Evolutionary conservation across 1,284 basidiomycete genomes (phyloP), one percentile per base, ranked within the genome.

Genomic region (Trichosporon inkin): DNA sequence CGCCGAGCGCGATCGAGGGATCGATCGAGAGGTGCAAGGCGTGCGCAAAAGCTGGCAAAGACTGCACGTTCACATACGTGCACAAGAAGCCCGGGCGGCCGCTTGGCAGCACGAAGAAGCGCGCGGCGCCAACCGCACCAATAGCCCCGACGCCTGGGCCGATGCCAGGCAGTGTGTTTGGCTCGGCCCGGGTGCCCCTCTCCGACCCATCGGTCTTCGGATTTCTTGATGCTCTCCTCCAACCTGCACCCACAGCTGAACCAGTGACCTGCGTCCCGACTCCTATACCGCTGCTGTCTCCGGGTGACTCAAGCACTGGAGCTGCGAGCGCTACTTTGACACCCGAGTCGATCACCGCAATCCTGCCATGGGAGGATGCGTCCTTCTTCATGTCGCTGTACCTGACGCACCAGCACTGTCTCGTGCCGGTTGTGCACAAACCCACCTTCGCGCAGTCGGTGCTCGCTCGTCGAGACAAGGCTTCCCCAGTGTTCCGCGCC

Each of bases 381-480:
- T 64, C 62, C 20, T 68, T 67, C 65, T 72, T 70, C 58, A 19
- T 72, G 34, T 61, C 60, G 19, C 65, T 72, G 6, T 66, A 60
- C 54, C 64, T 72, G 35, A 60, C 59, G 37, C 62, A 70, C 51
- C 69, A 72, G 38, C 70, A 72, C 53, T 65, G 62, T 11, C 56
- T 72, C 22, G 65, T 68, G 24, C 71, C 71, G n/a, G 56, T 72
- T 0, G 62, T 72, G 8, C 71, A 72, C 53, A 61, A 63, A 52
- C 69, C 67, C 41, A 69, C 62, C 3, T 71, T 72, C 49, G 63
- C 66, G 13, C 66, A 66, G 54, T 67, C 70, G 55, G 59, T 72
- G 14, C 55, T 72, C 32, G 52, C 65, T 16, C 61, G 70, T 11
- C 55, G 67, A 2, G 70, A 72, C 40, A 52, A 62, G 57, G 13